Conservation (phyloP, 2,329 filamentous ascomycete species). For the Colletotrichum noveboracense region DNA sequence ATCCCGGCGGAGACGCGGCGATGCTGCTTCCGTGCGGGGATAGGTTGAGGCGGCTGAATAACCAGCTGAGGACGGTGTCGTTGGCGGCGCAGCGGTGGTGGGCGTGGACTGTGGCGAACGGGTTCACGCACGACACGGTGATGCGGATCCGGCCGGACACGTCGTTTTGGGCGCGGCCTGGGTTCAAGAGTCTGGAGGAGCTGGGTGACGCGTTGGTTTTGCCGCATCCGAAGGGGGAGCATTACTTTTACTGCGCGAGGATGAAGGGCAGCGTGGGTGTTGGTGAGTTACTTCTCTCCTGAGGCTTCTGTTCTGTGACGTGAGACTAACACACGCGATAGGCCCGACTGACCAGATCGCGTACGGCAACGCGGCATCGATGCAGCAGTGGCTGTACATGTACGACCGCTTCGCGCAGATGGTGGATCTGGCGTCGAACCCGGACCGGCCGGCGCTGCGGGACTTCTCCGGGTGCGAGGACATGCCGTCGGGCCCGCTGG, state of each 20-base stretch:
- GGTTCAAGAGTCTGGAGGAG: constrained; percentile 14
- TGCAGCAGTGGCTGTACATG: constrained; percentile 23
- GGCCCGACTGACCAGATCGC: constrained; percentile 21
- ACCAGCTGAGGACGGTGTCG: constrained; percentile 12
- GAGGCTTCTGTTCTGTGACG: too few relatives aligned
- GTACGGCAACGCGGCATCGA: constrained; percentile 20
- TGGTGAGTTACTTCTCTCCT: constrained; percentile 23
- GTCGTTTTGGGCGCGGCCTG: not conserved
- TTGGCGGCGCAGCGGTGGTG: constrained; percentile 15
- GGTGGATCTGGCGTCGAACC: constrained; percentile 16
- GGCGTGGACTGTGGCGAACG: constrained; percentile 15
- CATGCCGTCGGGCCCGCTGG: constrained; percentile 9
- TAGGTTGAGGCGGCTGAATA: constrained; percentile 8
- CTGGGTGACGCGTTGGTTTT: constrained; percentile 15
- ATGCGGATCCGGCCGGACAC: constrained; percentile 21
- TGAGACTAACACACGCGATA: not conserved
- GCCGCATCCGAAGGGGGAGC: constrained; percentile 17
- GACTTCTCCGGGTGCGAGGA: constrained; percentile 23
- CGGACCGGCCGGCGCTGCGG: constrained; percentile 5
- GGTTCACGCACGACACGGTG: constrained; percentile 14
- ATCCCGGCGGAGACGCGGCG: constrained; percentile 7
- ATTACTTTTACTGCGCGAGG: constrained; percentile 21
- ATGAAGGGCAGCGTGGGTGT: constrained; percentile 18
- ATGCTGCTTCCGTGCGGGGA: constrained; percentile 5
- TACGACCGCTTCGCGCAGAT: constrained; percentile 17